Evolutionary conservation across 148 eudicot genomes (phyloP), one percentile per base, ranked within the genome.

Genomic region (Rheum nobile): DNA sequence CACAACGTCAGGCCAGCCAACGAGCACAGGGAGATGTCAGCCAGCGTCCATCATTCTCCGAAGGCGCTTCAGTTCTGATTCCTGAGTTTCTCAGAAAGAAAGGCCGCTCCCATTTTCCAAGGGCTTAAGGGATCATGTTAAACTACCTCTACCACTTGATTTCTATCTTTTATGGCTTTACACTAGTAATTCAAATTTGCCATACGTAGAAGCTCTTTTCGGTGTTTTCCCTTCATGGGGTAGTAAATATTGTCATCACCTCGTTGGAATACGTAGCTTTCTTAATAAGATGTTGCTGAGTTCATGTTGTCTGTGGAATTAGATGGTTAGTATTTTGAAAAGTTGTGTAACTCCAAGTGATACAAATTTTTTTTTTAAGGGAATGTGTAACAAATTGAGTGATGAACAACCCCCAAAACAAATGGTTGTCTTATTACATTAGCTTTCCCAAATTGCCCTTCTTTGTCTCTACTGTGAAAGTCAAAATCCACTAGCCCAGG

Each of bases 11-110:
- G 97, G 83, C 78, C 5, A 79, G 82, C 80, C 91, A 89, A 87
- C 77, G 69, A 72, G 72, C 85, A 61, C 86, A 83, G 69, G 90
- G 86, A 77, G 96, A 92, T 74, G 71, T 67, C 11, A 41, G 77
- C 74, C 81, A 89, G 22, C 86, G 92, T 38, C 83, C 93, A 55
- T 83, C 93, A 29, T 88, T 85, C 82, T 78, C 80, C 34, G 97
- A 92, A 86, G 87, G 90, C 54, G 83, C 80, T 72, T 81, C 92
- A 16, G 90, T 91, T 68, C 91, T 91, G 82, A 95, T 95, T 77
- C 99, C 99, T 1, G 97, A 95, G 81, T 95, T 95, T 79, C 82
- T 95, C 71, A 91, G 87, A 86, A 95, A 92, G 88, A 95, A 92
- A 82, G 97, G 99, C 57, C 97, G 99, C 28, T 92, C 99, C 16